Conservation (phyloP, 1,139 yeast species). For the Casaregolazyma lundiana region DNA sequence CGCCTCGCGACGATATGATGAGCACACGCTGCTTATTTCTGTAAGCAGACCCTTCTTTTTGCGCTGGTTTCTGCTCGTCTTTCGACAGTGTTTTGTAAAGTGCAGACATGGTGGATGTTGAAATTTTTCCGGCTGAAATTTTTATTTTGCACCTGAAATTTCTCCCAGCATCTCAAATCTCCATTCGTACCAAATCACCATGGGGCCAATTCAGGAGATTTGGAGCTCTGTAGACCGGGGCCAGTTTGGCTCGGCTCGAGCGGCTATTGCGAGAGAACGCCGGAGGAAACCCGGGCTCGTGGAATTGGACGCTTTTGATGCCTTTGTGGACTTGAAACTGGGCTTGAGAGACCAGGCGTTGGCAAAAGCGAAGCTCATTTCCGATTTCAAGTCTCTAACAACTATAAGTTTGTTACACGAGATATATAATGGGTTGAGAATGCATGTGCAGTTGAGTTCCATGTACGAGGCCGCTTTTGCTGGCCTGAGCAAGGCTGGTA, state of each 20-base stretch:
- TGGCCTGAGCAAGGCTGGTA: constrained; percentile 40
- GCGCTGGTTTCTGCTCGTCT: constrained; percentile 33
- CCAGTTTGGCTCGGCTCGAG: constrained; percentile 50
- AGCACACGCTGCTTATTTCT: constrained; percentile 48
- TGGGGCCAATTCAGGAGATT: background rate
- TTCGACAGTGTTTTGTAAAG: constrained; percentile 62
- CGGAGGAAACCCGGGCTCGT: constrained; percentile 52
- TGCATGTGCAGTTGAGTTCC: constrained; percentile 19
- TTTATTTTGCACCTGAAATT: background rate
- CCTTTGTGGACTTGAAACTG: constrained; percentile 40
- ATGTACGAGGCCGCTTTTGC: constrained; percentile 39
- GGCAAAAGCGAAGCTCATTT: constrained; percentile 39
- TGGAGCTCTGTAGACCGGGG: constrained; percentile 2
- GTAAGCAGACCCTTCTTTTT: constrained; percentile 30
- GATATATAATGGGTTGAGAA: constrained; percentile 31
- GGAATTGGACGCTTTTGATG: constrained; percentile 48
- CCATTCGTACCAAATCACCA: background rate
- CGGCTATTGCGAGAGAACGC: constrained; percentile 46
- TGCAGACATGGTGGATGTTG: constrained; percentile 54
- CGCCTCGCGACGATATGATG: constrained; percentile 90
- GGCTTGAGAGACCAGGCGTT: constrained; percentile 46
- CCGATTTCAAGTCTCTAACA: constrained; percentile 50
- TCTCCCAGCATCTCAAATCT: background rate
- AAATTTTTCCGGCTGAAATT: background rate
- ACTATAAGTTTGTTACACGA: constrained; percentile 15